phyloP scores from a whole-genome alignment of 2,329 filamentous ascomycete genomes.

The Fusarium anguioides region DNA sequence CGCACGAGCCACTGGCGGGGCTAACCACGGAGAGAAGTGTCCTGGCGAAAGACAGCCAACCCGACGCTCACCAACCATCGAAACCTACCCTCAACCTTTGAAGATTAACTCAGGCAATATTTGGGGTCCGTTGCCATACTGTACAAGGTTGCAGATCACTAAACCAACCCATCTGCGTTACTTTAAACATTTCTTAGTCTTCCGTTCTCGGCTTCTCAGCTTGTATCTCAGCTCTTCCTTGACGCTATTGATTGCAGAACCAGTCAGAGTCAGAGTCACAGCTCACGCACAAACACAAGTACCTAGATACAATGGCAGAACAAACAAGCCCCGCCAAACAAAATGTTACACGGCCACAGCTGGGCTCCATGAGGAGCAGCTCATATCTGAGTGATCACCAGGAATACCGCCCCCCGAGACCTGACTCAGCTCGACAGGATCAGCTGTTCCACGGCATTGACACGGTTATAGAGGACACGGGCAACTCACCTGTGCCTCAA shows the following conservation, averaged over 20 bases:
- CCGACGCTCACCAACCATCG: constrained; percentile 15
- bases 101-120: constrained; percentile 27
- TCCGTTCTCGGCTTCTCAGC: not conserved
- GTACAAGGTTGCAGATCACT: constrained; percentile 2
- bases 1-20: constrained; percentile 37
- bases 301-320: constrained; percentile 48
- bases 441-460: constrained; percentile 67
- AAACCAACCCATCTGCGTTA: not conserved
- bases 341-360: constrained; percentile 58
- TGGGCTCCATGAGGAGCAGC: constrained; percentile 67
- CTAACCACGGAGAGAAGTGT: constrained; percentile 34
- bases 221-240: not conserved
- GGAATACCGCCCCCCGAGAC: constrained; percentile 68
- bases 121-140: constrained; percentile 19
- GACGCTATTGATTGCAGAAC: constrained; percentile 9
- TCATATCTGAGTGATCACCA: constrained; percentile 73
- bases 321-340: constrained; percentile 47
- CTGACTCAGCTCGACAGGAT: constrained; percentile 64
- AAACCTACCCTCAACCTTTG: constrained; percentile 22
- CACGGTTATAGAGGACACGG: constrained; percentile 69
- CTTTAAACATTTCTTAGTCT: constrained; percentile 7
- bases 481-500: constrained; percentile 52
- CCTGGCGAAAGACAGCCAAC: constrained; percentile 26
- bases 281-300: constrained; percentile 17
- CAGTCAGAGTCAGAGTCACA: constrained; percentile 24